Base-by-base conservation (phyloP, 805 yeast genomes). In the Candida oleophila region DNA sequence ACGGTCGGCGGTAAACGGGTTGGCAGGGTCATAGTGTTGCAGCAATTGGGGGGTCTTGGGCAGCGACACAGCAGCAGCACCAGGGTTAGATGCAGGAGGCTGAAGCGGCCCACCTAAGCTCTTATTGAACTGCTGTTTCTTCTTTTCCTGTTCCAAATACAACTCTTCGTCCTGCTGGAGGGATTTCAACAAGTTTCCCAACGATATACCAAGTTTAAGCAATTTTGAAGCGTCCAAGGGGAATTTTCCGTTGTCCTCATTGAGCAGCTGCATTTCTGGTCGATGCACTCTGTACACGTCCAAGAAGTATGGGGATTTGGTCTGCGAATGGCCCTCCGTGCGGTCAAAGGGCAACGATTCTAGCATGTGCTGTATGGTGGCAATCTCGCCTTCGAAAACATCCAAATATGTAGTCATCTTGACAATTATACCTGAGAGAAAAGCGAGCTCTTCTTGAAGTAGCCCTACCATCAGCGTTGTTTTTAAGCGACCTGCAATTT, bases 121-220 rank as follows among this genome's bases (percentile, higher is more conserved):
- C 34, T 36, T 42, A 18, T 42, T 39, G 49, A 38, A 35, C 47
- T 53, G 56, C 20, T 53, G 51, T 33, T 55, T 60, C 42, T 55
- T 64, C 28, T 51, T 48, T 38, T 57, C 60, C 45, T 61, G 69
- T 42, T 61, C 65, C 19, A 50, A 55, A 37, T 55, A 53, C 32
- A 51, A 46, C 22, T 66, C 69, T 48, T 69, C 66, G 48, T 72
- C 76, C 21, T 56, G 45, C 45, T 66, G 66, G 37, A 65, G 55
- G 9, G 73, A 56, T 47, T 68, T 69, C 37, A 71, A 48, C 30
- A 71, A 55, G 51, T 70, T 71, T 1, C 77, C 77, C 25, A 73
- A 59, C 32, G 75, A 69, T 22, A 73, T 69, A 16, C 73, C 72
- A 28, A 73, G 53, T 53, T 72, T 72, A 39, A 72, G 52, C 25